Evolutionary conservation across 768 basidiomycete species (phyloP).

Genomic region (Ramaria sp.): DNA sequence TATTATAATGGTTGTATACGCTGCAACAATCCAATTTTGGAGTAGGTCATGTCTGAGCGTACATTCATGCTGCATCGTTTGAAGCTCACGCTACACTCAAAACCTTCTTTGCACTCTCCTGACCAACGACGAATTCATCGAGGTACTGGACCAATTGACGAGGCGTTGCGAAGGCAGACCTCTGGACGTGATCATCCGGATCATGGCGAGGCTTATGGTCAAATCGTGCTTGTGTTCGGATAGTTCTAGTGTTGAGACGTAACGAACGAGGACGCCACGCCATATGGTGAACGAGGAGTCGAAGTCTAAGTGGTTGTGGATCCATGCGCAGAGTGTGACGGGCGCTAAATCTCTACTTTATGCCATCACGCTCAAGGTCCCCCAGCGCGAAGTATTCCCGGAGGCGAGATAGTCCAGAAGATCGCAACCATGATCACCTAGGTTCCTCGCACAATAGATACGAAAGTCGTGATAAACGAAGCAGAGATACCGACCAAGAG

Average conservation of each 20-base stretch:
- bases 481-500: slow-evolving; percentile 15
- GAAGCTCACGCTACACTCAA: slow-evolving; percentile 81
- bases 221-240: slow-evolving; percentile 50
- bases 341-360: neutral
- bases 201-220: slow-evolving; percentile 27
- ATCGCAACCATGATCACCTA: slow-evolving; percentile 12
- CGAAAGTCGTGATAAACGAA: slow-evolving; percentile 16
- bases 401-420: slow-evolving; percentile 9
- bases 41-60: neutral
- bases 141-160: slow-evolving; percentile 73
- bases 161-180: slow-evolving; percentile 47
- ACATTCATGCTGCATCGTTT: neutral
- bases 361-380: slow-evolving; percentile 38
- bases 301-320: slow-evolving; percentile 1
- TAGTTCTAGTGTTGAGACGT: slow-evolving; percentile 22
- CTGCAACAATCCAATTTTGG: slow-evolving; percentile 27
- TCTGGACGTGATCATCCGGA: slow-evolving; percentile 21
- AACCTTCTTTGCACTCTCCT: slow-evolving; percentile 87
- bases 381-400: slow-evolving; percentile 24
- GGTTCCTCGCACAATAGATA: slow-evolving; percentile 4
- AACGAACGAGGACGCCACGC: slow-evolving; percentile 19
- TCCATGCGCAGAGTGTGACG: neutral
- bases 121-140: slow-evolving; percentile 84
- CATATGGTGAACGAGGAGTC: neutral
- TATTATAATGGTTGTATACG: slow-evolving; percentile 92